Conservation (phyloP, 2,329 filamentous ascomycete species). For the Aureobasidium sp. region DNA sequence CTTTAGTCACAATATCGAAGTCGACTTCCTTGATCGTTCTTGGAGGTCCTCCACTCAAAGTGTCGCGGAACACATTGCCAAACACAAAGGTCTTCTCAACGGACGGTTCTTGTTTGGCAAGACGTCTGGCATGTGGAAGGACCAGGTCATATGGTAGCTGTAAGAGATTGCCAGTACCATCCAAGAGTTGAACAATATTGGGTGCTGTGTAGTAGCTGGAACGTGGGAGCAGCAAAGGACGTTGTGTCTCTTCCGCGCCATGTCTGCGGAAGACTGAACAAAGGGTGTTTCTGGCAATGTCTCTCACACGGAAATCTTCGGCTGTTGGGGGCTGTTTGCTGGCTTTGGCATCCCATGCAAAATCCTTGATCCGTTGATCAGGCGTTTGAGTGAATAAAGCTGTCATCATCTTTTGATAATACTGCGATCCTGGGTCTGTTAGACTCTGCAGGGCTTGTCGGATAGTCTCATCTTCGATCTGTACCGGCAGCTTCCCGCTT, state of each 20-base stretch:
- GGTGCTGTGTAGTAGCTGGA: slow-evolving; percentile 63
- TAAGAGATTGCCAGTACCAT: slow-evolving; percentile 75
- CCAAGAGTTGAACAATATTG: slow-evolving; percentile 71
- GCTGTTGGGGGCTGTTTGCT: slow-evolving; percentile 6
- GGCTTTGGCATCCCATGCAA: slow-evolving; percentile 39
- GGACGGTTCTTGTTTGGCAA: slow-evolving; percentile 61
- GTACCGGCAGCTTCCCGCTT: slow-evolving; percentile 78
- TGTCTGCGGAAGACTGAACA: slow-evolving; percentile 77
- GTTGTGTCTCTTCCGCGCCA: slow-evolving; percentile 73
- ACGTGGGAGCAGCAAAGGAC: slow-evolving; percentile 70
- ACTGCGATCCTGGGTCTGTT: slow-evolving; percentile 73
- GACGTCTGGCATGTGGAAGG: slow-evolving; percentile 73
- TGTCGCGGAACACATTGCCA: slow-evolving; percentile 77
- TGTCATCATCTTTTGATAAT: slow-evolving; percentile 84
- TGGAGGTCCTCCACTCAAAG: slow-evolving; percentile 70
- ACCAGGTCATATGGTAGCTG: slow-evolving; percentile 94
- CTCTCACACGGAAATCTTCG: slow-evolving; percentile 21
- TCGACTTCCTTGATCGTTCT: slow-evolving; percentile 80
- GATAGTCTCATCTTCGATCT: slow-evolving; percentile 88
- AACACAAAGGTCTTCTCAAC: slow-evolving; percentile 78
- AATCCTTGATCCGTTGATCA: slow-evolving; percentile 69
- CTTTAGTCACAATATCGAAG: slow-evolving; percentile 84
- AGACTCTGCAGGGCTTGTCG: slow-evolving; percentile 73
- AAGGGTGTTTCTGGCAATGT: slow-evolving; percentile 62
- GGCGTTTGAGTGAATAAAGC: slow-evolving; percentile 67